Evolutionary conservation across 1,284 basidiomycete species (phyloP).

Genomic region (Rhodotorula sp.): DNA sequence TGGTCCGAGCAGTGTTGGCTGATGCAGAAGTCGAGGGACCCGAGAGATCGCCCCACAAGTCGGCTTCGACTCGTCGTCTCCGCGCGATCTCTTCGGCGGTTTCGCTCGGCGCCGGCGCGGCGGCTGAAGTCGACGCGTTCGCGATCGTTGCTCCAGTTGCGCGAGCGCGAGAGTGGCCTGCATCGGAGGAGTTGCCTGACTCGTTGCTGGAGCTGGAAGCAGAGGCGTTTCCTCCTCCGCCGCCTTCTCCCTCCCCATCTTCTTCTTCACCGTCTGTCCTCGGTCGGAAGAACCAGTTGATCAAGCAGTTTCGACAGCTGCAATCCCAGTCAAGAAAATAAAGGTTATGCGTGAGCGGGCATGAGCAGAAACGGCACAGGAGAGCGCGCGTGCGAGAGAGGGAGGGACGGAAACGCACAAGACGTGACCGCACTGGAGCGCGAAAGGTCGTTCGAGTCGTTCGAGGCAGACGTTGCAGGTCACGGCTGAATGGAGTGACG

Average conservation of each 20-base stretch:
- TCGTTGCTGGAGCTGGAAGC: neutral
- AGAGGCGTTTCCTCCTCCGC: neutral
- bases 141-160: neutral
- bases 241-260: neutral
- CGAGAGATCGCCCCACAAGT: neutral
- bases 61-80: slow-evolving; percentile 4
- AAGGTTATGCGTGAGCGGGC: neutral
- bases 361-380: neutral
- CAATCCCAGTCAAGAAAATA: neutral
- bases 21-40: neutral
- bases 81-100: neutral
- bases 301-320: slow-evolving; percentile 38
- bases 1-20: too few species aligned
- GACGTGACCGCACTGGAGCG: slow-evolving; percentile 40
- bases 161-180: slow-evolving; percentile 4
- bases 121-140: neutral
- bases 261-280: slow-evolving; percentile 14
- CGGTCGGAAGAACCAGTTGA: slow-evolving; percentile 39
- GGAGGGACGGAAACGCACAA: slow-evolving; percentile 22
- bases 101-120: neutral
- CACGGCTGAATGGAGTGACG: slow-evolving; percentile 21
- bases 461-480: slow-evolving; percentile 39
- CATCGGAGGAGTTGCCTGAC: slow-evolving; percentile 1
- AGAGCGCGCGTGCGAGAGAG: neutral
- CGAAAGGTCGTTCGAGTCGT: slow-evolving; percentile 33